Evolutionary conservation across 805 yeast species (phyloP), one percentile per base, ranked within the genome.

Genomic region (Starmerella bombi): DNA sequence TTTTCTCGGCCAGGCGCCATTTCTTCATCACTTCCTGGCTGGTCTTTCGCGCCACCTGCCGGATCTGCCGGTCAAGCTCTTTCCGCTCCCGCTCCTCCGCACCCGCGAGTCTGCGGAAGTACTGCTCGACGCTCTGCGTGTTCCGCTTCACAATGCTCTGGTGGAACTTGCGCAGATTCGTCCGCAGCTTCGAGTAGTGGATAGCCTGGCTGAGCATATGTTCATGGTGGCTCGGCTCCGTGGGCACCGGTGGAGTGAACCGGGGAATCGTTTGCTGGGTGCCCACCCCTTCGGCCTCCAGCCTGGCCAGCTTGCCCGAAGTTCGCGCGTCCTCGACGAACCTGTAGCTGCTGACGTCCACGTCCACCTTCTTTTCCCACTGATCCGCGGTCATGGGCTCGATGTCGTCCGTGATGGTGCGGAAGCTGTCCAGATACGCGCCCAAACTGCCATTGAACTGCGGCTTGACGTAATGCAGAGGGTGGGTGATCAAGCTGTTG

Each of bases 1-100:
- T 65, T 57, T 81, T 84, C 46, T 78, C 82, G 2, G 96, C 98
- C 36, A 85, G 68, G 18, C 69, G 64, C 99, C 99, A 91, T 54
- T 91, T 76, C 57, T 77, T 84, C 59, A 79, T 79, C 9, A 91
- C 95, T 33, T 85, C 84, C 51, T 74, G 77, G 1, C 81, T 80
- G 0, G 93, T 80, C 36, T 77, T 70, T 51, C 83, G 73, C n/a
- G 95, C 93, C 25, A 88, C 58, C 44, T 71, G 72, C 42, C 70
- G 65, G 43, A 80, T 66, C 39, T 75, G 73, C 50, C 73, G 79
- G 51, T 85, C 93, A 51, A 76, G 73, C 43, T 80, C 93, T 49
- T 77, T 77, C 18, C 70, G 70, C 43, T 75, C 72, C 43, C 93
- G 72, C 50, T 88, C 97, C 49, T 81, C 83, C 33, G 93, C 94